Percentiles rank a stretch among this genome's conserved stretches.
phyloP scores from a whole-genome alignment of 768 basidiomycete species.

The Gautieria morchelliformis region DNA sequence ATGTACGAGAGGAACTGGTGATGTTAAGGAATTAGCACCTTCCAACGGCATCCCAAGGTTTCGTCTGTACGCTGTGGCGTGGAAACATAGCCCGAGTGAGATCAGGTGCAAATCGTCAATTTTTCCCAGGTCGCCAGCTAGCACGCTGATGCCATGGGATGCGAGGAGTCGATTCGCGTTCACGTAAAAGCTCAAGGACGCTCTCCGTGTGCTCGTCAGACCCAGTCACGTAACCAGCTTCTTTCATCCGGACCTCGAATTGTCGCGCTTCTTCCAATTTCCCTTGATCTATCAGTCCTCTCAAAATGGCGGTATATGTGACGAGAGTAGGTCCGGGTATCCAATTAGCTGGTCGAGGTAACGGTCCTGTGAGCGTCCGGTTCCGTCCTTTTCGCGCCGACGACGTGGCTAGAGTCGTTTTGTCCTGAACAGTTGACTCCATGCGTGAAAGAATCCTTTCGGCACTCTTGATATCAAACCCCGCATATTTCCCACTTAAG shows the following conservation, averaged over 20 bases:
- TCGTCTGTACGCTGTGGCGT: background rate
- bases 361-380: background rate
- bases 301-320: constrained; percentile 5
- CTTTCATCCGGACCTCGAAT: background rate
- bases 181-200: background rate
- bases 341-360: background rate
- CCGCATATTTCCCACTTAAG: constrained; percentile 3
- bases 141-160: background rate
- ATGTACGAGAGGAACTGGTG: too few relatives aligned
- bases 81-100: background rate
- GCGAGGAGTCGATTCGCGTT: background rate
- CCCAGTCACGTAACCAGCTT: constrained; percentile 1
- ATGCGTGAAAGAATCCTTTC: constrained; percentile 4
- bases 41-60: too few relatives aligned
- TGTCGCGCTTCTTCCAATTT: background rate
- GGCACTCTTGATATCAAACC: background rate
- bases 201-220: background rate
- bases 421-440: background rate
- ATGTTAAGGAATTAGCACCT: too few relatives aligned
- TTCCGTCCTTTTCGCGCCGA: background rate
- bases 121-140: background rate
- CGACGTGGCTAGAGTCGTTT: background rate
- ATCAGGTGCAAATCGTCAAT: background rate
- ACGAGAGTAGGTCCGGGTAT: constrained; percentile 5
- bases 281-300: constrained; percentile 3